phyloP scores from a whole-genome alignment of 345 rosid species.

The Bruguiera parviflora region DNA sequence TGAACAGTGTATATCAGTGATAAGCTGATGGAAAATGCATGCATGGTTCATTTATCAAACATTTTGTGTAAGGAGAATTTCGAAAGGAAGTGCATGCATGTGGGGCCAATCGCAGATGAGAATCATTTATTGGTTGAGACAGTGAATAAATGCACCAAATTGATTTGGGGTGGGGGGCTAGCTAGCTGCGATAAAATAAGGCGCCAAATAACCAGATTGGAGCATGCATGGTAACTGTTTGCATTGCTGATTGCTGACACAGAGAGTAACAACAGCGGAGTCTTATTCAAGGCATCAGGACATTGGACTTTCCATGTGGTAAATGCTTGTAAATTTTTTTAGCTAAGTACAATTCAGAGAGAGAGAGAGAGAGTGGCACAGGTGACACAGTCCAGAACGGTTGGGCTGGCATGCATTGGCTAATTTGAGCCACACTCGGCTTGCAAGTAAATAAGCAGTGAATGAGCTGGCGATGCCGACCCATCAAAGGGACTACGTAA shows the following conservation, averaged over 20 bases:
- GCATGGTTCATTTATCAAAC: neutral
- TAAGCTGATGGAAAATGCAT: constrained; percentile 2
- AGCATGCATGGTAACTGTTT: constrained; percentile 1
- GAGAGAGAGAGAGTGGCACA: neutral
- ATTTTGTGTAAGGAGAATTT: neutral
- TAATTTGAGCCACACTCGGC: constrained; percentile 27
- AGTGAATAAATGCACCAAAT: neutral
- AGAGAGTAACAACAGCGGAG: constrained; percentile 6
- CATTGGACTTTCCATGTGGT: neutral
- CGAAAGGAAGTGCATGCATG: neutral
- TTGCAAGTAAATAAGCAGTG: constrained; percentile 14
- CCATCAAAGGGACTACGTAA: constrained; percentile 25
- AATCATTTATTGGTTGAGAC: neutral
- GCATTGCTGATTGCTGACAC: constrained; percentile 10
- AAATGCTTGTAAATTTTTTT: neutral
- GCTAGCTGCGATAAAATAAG: neutral
- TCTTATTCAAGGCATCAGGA: neutral
- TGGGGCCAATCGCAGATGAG: neutral
- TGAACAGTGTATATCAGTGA: constrained; percentile 16
- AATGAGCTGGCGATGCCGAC: constrained; percentile 35
- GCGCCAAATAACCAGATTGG: neutral
- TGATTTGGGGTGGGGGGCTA: neutral
- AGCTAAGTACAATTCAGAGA: neutral
- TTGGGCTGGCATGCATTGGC: constrained; percentile 14
- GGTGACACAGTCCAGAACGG: constrained; percentile 17